Evolutionary conservation across 306 rosid genomes (phyloP).

Genomic region (Coriaria nepalensis): DNA sequence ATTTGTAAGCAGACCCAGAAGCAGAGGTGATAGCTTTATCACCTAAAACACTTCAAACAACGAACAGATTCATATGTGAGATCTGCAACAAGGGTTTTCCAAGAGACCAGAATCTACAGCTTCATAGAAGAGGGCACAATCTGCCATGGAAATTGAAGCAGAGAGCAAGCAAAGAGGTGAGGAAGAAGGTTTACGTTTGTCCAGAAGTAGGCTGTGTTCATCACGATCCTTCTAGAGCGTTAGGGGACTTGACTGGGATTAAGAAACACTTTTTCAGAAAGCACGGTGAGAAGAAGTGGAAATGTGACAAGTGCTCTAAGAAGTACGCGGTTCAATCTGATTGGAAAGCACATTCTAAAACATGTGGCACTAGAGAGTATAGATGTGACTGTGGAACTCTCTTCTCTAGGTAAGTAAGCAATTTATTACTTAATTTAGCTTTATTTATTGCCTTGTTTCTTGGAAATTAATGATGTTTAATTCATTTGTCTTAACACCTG

Average conservation of each 20-base stretch:
- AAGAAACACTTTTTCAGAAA: constrained; percentile 19
- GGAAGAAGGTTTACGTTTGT: constrained; percentile 17
- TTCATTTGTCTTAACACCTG: too few species aligned
- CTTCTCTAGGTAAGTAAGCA: constrained; percentile 9
- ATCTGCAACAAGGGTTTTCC: constrained; percentile 21
- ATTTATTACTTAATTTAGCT: too few species aligned
- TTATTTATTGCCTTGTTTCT: too few species aligned
- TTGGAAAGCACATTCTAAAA: constrained; percentile 21
- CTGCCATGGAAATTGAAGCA: constrained; percentile 20
- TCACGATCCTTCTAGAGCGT: constrained; percentile 17
- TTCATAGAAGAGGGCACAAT: constrained; percentile 19
- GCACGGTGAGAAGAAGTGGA: constrained; percentile 23
- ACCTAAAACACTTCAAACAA: constrained; percentile 14
- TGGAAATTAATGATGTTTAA: too few species aligned
- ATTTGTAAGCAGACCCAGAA: constrained; percentile 14
- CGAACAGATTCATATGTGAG: constrained; percentile 17
- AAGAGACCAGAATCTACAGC: constrained; percentile 16
- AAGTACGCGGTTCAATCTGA: constrained; percentile 21
- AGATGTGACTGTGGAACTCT: constrained; percentile 21
- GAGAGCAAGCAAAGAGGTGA: constrained; percentile 16
- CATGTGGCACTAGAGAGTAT: constrained; percentile 18
- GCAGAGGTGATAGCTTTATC: constrained; percentile 19
- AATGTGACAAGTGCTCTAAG: constrained; percentile 19
- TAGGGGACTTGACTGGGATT: constrained; percentile 16
- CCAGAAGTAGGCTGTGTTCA: constrained; percentile 16